Percentiles rank a stretch among this genome's conserved stretches.
These are phyloP conservation scores for Streptanthus diversifolius DNA, from an alignment of 345 rosid species.

Conservation along the genomic window DNA sequence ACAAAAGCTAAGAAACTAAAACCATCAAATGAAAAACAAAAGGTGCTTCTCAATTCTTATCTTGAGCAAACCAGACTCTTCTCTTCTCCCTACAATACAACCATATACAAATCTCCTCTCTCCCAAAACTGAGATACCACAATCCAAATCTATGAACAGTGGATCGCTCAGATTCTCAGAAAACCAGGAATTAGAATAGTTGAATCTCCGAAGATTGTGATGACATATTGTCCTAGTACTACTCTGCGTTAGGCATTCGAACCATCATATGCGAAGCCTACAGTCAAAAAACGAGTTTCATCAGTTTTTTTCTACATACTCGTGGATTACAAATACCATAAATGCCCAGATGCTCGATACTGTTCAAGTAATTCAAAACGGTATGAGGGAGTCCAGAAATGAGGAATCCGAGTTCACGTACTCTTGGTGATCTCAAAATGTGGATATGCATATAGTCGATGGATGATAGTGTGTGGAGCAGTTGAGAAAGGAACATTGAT, in stretches of 20 bases:
- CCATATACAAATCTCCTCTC: slow-evolving; percentile 26
- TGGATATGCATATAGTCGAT: not conserved
- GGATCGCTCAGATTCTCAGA: slow-evolving; percentile 19
- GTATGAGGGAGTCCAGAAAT: not conserved
- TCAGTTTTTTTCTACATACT: not conserved
- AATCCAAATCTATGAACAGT: slow-evolving; percentile 11
- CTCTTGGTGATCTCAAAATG: no score
- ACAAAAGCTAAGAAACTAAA: slow-evolving; percentile 11
- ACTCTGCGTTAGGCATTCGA: slow-evolving; percentile 57
- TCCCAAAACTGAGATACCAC: slow-evolving; percentile 20
- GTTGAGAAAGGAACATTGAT: not conserved
- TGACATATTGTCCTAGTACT: slow-evolving; percentile 18
- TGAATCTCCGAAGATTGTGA: slow-evolving; percentile 22
- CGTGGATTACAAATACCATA: slow-evolving; percentile 1
- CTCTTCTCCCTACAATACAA: slow-evolving; percentile 21
- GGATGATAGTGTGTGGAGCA: not conserved
- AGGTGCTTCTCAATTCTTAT: slow-evolving; percentile 1
- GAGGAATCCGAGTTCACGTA: not conserved
- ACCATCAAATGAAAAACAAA: slow-evolving; percentile 8
- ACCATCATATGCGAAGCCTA: slow-evolving; percentile 65
- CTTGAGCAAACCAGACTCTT: slow-evolving; percentile 13
- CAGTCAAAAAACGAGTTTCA: not conserved
- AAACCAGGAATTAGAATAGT: slow-evolving; percentile 5
- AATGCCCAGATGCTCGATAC: not conserved
- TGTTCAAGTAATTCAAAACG: not conserved